Conservation (phyloP, 768 basidiomycete species). For the Pleurotus pulmonarius region DNA sequence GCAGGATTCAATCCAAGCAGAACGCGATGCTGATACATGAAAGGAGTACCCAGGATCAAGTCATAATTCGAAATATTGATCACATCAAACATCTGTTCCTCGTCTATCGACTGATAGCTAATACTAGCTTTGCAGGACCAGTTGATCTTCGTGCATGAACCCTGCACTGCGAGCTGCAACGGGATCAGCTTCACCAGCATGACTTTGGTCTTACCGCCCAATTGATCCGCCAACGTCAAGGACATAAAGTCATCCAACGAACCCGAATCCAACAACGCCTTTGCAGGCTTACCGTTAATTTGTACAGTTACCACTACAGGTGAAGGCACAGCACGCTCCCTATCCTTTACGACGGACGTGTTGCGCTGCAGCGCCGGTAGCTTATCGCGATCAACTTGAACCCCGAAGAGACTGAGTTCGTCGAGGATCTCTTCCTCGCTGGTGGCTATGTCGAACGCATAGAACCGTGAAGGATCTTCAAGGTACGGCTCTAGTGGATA, state of each 20-base stretch:
- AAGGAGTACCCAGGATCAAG: slow-evolving; percentile 36
- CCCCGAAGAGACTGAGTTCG: not conserved
- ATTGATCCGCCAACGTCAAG: slow-evolving; percentile 29
- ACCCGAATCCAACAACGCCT: slow-evolving; percentile 33
- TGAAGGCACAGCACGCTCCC: slow-evolving; percentile 18
- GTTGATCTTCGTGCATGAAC: slow-evolving; percentile 35
- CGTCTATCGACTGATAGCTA: slow-evolving; percentile 30
- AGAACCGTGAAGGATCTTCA: too few species aligned
- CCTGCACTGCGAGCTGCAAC: slow-evolving; percentile 36
- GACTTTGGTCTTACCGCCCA: slow-evolving; percentile 17
- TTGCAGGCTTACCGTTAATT: slow-evolving; percentile 27
- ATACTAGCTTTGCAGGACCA: slow-evolving; percentile 18
- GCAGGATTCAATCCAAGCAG: slow-evolving; percentile 22
- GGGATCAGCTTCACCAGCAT: slow-evolving; percentile 26
- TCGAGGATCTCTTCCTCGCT: not conserved
- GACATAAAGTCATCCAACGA: slow-evolving; percentile 41
- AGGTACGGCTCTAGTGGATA: too few species aligned
- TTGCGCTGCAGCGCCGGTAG: slow-evolving; percentile 19
- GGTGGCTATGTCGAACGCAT: not conserved
- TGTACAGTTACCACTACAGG: slow-evolving; percentile 26
- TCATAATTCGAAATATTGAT: slow-evolving; percentile 38
- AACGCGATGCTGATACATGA: slow-evolving; percentile 27
- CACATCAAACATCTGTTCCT: slow-evolving; percentile 27
- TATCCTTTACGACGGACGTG: slow-evolving; percentile 16
- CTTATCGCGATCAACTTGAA: not conserved